These are phyloP conservation scores for Pyrenula massariospora DNA, from an alignment of 495 filamentous ascomycete genomes.

Conservation along the genomic window DNA sequence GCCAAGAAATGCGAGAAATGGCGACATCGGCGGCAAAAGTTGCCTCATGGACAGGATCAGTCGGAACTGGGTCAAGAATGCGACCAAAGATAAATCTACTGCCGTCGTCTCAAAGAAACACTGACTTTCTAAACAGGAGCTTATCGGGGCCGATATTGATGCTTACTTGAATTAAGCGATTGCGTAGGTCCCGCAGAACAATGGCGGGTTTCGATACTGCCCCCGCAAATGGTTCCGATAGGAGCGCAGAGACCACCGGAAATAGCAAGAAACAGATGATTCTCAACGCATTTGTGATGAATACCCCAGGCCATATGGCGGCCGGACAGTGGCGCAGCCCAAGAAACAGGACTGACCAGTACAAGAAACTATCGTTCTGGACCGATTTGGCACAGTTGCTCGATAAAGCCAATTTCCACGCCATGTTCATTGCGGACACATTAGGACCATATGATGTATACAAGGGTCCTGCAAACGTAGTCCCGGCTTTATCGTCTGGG, in stretches of 20 bases:
- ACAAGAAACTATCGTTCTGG: constrained; percentile 43
- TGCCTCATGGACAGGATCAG: background rate
- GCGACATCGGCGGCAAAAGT: background rate
- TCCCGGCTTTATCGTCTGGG: constrained; percentile 16
- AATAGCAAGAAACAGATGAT: constrained; percentile 44
- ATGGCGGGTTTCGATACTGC: background rate
- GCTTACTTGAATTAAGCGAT: background rate
- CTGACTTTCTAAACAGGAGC: background rate
- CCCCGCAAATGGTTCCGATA: background rate
- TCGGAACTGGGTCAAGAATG: background rate
- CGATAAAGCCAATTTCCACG: constrained; percentile 48
- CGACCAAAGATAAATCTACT: background rate
- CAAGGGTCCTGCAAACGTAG: constrained; percentile 18
- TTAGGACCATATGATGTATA: constrained; percentile 23
- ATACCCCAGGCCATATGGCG: constrained; percentile 49
- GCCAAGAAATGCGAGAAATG: background rate
- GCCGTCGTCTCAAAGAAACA: background rate
- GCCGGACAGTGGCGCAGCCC: constrained; percentile 52
- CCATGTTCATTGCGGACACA: constrained; percentile 48
- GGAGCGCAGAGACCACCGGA: background rate
- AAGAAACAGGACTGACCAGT: constrained; percentile 37
- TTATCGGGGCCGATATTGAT: background rate
- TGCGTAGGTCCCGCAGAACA: background rate
- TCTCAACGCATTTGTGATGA: constrained; percentile 55
- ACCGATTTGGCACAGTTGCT: constrained; percentile 42